Base-by-base conservation (phyloP, 2,329 filamentous ascomycete genomes). In the Trichoderma afroharzianum region DNA sequence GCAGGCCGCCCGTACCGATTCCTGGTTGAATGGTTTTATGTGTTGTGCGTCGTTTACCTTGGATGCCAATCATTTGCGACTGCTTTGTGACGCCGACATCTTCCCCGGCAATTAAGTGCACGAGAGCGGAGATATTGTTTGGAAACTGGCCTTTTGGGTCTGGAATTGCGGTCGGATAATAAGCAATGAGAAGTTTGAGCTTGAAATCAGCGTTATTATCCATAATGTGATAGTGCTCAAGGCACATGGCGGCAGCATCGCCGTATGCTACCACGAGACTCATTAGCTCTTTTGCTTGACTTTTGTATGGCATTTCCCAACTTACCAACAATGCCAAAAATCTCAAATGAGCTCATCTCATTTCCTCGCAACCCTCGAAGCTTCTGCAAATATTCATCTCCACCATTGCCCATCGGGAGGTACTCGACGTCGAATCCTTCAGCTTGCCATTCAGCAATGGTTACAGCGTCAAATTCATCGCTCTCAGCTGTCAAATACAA, bases 371-470 rank as follows among this genome's bases (percentile, higher is more conserved):
- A 70, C 1, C 75, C 74, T 57, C 78, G 77, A 30, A 85, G 75
- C 72, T 79, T 82, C 3, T 71, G 70, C 14, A 76, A 33, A 72
- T 83, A 85, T 26, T 79, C 78, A 6, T 79, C 76, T 5, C 73
- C 77, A 3, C 77, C 78, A 11, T 75, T 75, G 7, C 80, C 82
- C 78, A 85, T 80, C 3, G 81, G 75, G 39, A 85, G 72, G 28
- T 85, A 85, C 62, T 82, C 79, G 9, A 83, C 82, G 9, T 82
- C 73, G 70, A 85, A 85, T 0, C 82, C 82, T 70, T 85, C 84
- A 12, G 78, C 79, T 24, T 76, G 77, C 84, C 84, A 85, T 24
- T 82, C 81, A 1, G 71, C 70, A 0, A 85, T 33, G 0, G 80
- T 83, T 0, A 75, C 18, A 3, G 74, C 47, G 71, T 85, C 84